Evolutionary conservation across 1,284 basidiomycete species (phyloP).

Genomic region (Cystobasidium sp.): DNA sequence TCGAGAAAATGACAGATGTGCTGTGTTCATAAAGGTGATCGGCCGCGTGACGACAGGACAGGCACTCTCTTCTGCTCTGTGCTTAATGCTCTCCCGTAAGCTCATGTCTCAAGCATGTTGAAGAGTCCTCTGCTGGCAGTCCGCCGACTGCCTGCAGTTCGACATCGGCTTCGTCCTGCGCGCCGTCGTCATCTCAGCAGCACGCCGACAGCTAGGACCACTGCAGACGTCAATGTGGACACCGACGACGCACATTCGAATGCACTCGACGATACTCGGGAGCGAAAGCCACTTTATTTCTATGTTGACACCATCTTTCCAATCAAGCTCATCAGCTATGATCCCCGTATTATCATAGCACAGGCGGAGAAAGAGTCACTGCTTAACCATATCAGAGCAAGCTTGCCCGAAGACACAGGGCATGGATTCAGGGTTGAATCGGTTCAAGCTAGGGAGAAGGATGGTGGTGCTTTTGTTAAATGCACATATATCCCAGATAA

Average conservation of each 20-base stretch:
- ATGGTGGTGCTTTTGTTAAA: slow-evolving; percentile 83
- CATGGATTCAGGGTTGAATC: slow-evolving; percentile 49
- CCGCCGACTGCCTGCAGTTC: too few relatives aligned
- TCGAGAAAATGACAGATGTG: too few relatives aligned
- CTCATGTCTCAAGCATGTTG: too few relatives aligned
- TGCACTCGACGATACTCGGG: slow-evolving; percentile 11
- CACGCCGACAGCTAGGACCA: slow-evolving; percentile 1
- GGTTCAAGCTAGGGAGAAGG: slow-evolving; percentile 62
- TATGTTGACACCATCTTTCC: slow-evolving; percentile 51
- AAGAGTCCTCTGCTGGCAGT: too few relatives aligned
- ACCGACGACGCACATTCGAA: slow-evolving; percentile 3
- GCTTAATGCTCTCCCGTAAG: too few relatives aligned
- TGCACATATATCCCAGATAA: slow-evolving; percentile 68
- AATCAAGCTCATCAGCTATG: slow-evolving; percentile 48
- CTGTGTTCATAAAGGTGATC: too few relatives aligned
- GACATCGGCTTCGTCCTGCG: background rate
- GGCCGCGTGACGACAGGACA: too few relatives aligned
- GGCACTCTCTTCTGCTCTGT: too few relatives aligned
- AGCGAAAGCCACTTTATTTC: slow-evolving; percentile 42
- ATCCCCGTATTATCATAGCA: slow-evolving; percentile 46
- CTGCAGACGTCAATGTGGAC: background rate
- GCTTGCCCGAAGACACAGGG: slow-evolving; percentile 41
- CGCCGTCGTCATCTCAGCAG: background rate
- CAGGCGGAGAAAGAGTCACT: slow-evolving; percentile 44
- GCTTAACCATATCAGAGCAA: slow-evolving; percentile 36